Base-by-base conservation (phyloP, 2,329 filamentous ascomycete genomes). In the Fusarium sp. region DNA sequence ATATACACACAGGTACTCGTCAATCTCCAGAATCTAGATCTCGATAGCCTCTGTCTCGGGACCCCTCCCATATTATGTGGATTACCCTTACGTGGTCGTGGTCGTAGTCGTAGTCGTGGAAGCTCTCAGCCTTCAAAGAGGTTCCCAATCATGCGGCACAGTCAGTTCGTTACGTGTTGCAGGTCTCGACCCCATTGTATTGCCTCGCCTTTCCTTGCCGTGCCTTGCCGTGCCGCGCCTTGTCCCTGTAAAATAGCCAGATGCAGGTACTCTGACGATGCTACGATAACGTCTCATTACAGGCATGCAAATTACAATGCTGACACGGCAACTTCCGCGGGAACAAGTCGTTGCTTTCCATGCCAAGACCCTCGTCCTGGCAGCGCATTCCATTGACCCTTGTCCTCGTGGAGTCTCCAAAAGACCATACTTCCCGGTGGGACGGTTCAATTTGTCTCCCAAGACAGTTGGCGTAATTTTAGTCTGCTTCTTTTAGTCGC, bases 21-120 rank as follows among this genome's bases (percentile, higher is more conserved):
- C 27, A 59, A 59, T 59, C 48, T 59, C 54, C 41, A 59, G 49
- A 60, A 60, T 60, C 49, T 60, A 60, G 49, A 60, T 60, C 55
- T 60, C 55, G 55, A 60, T 60, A 59, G 48, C 29, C 35, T 53
- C 43, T 25, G 29, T 19, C 38, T 57, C 27, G 27, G 32, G 21
- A 19, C 19, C 19, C n/a, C 23, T n/a, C 53, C 39, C 54, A 49
- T 57, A 42, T 23, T 36, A 31, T 36, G 23, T 37, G 41, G 25
- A 21, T 32, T 19, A 25, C 23, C n/a, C 27, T 29, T 38, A 33
- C 32, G 41, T 36, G 10, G 9, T 11, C 32, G 41, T 36, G 10
- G 9, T 11, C 31, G 6, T 13, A 43, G 19, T 19, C 14, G 27
- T 35, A 14, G 35, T 43, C 44, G 21, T 17, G 35, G 17, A 38